These are phyloP conservation scores for Orbilia oligospora DNA, from an alignment of 2,329 filamentous ascomycete genomes.

Conservation along the genomic window DNA sequence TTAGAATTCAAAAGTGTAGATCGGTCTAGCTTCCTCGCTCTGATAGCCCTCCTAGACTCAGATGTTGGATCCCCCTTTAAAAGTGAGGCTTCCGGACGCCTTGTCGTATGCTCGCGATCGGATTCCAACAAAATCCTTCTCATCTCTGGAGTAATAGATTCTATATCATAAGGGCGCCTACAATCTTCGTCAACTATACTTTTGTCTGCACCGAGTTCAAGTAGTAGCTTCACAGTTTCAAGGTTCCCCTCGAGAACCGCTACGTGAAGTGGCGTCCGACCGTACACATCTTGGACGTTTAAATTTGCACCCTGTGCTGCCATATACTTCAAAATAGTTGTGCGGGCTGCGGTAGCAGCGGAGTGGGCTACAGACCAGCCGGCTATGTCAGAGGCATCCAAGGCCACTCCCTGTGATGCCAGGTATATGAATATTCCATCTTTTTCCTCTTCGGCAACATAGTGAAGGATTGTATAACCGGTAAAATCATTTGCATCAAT, in stretches of 20 bases:
- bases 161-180: neutral
- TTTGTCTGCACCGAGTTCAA: neutral
- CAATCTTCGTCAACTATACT: neutral
- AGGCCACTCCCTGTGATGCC: neutral
- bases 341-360: slow-evolving; percentile 1
- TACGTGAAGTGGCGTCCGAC: slow-evolving; percentile 1
- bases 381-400: slow-evolving; percentile 1
- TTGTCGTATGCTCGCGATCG: neutral
- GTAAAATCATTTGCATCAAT: slow-evolving; percentile 5
- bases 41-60: slow-evolving; percentile 6
- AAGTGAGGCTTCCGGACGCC: neutral
- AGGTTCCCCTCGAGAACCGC: slow-evolving; percentile 8
- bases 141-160: neutral
- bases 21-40: neutral
- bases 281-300: slow-evolving; percentile 1
- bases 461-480: slow-evolving; percentile 11
- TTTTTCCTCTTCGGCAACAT: neutral
- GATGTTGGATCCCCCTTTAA: neutral
- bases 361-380: slow-evolving; percentile 16
- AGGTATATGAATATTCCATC: neutral
- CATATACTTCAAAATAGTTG: neutral
- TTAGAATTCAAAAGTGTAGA: neutral
- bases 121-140: neutral
- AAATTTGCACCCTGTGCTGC: slow-evolving; percentile 4
- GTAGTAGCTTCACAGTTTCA: slow-evolving; percentile 4